Conservation (phyloP, 2,329 filamentous ascomycete genomes). For the Aspergillus latus region DNA sequence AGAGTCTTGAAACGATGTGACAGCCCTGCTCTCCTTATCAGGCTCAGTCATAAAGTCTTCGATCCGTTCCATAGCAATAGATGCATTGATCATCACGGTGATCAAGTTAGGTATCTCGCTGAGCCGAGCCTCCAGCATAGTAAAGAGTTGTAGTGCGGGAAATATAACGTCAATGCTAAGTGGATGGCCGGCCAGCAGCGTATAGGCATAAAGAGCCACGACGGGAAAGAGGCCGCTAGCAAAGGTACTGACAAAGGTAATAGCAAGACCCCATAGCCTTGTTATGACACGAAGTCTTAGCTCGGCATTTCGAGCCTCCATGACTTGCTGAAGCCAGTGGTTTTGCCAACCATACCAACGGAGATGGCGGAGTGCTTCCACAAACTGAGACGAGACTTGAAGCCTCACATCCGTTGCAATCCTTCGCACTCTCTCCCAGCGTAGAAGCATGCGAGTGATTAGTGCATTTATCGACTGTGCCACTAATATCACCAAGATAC, state of each 20-base stretch:
- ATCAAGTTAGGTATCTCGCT: slow-evolving; percentile 74
- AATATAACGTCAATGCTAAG: slow-evolving; percentile 81
- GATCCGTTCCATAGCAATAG: slow-evolving; percentile 77
- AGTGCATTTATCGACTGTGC: slow-evolving; percentile 69
- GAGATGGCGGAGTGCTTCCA: slow-evolving; percentile 78
- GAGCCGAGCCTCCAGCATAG: slow-evolving; percentile 70
- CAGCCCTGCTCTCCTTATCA: slow-evolving; percentile 68
- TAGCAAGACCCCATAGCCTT: slow-evolving; percentile 61
- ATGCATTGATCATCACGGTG: slow-evolving; percentile 74
- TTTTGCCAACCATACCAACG: slow-evolving; percentile 82
- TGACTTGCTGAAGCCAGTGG: slow-evolving; percentile 68
- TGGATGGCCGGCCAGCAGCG: slow-evolving; percentile 64
- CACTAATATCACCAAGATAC: slow-evolving; percentile 66
- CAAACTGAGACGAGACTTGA: slow-evolving; percentile 79
- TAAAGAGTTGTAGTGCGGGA: slow-evolving; percentile 78
- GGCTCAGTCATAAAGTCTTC: slow-evolving; percentile 85
- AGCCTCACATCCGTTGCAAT: slow-evolving; percentile 73
- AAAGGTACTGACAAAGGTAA: slow-evolving; percentile 68
- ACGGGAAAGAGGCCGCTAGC: slow-evolving; percentile 76
- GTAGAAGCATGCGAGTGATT: slow-evolving; percentile 65
- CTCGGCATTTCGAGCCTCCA: slow-evolving; percentile 67
- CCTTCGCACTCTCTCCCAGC: slow-evolving; percentile 69
- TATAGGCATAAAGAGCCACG: slow-evolving; percentile 78
- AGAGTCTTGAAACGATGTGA: slow-evolving; percentile 27
- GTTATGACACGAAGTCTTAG: slow-evolving; percentile 64